These are phyloP conservation scores for Suillus alpinus DNA, from an alignment of 768 basidiomycete genomes.

Conservation along the genomic window DNA sequence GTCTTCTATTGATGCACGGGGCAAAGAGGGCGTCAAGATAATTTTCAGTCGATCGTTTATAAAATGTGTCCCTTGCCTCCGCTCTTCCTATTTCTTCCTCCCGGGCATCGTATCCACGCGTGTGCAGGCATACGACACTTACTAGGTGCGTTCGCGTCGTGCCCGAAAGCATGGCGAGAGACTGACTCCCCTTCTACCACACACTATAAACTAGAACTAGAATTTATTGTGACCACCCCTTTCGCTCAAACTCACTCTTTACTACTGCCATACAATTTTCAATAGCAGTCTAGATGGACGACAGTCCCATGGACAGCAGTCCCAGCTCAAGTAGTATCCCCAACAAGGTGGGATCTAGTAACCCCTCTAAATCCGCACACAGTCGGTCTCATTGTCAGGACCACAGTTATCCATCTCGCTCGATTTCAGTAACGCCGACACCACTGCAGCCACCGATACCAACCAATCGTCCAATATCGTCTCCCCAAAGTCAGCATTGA, in stretches of 20 bases:
- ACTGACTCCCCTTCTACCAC: neutral
- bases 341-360: constrained; percentile 16
- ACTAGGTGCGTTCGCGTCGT: neutral
- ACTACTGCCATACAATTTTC: neutral
- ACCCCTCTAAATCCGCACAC: neutral
- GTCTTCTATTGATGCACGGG: constrained; percentile 20
- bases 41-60: constrained; percentile 14
- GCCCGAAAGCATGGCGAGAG: neutral
- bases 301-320: neutral
- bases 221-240: neutral
- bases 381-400: neutral
- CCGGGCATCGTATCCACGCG: constrained; percentile 9
- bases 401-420: constrained; percentile 23
- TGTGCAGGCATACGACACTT: constrained; percentile 22
- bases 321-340: neutral
- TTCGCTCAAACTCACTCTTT: neutral
- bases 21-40: constrained; percentile 8
- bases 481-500: constrained; percentile 53
- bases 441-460: constrained; percentile 9
- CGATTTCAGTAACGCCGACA: constrained; percentile 13
- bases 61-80: constrained; percentile 14
- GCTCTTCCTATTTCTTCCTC: constrained; percentile 7
- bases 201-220: neutral
- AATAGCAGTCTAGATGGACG: neutral
- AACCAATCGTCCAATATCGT: constrained; percentile 56